Percentiles rank a stretch among this genome's conserved stretches.
Conservation (phyloP, 1,139 yeast species). For the Yamadazyma diospyri region DNA sequence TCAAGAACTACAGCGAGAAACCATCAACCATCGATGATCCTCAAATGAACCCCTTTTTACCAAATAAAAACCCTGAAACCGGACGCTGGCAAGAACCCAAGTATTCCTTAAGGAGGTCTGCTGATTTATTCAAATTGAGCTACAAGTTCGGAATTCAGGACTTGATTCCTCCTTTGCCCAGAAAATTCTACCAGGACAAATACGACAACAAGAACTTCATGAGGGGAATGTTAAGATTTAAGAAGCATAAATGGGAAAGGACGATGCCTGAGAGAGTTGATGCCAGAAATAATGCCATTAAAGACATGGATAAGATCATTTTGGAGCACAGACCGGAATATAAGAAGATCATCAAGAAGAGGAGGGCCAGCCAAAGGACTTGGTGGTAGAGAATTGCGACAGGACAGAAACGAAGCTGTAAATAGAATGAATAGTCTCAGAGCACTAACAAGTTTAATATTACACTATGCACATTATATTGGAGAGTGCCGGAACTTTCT, state of each 20-base stretch:
- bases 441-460: too few relatives aligned
- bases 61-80: conserved; percentile 81
- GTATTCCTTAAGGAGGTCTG: conserved; percentile 78
- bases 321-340: conserved; percentile 61
- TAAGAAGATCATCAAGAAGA: conserved; percentile 53
- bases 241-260: conserved; percentile 80
- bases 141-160: conserved; percentile 75
- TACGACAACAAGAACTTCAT: conserved; percentile 66
- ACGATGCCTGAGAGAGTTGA: conserved; percentile 58
- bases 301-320: conserved; percentile 70
- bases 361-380: conserved; percentile 41
- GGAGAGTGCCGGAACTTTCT: too few relatives aligned
- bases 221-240: conserved; percentile 75
- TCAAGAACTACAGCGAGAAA: conserved; percentile 56
- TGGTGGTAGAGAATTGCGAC: too few relatives aligned
- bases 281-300: conserved; percentile 64
- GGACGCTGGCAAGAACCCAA: conserved; percentile 74
- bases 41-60: conserved; percentile 81
- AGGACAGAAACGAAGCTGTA: conserved; percentile 1
- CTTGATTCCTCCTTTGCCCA: conserved; percentile 71
- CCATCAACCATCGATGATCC: conserved; percentile 67
- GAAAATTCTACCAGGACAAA: conserved; percentile 78
- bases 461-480: too few relatives aligned
- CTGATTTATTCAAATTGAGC: conserved; percentile 83
- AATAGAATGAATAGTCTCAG: conserved; percentile 1